These are phyloP conservation scores for Lichina pygmaea DNA, from an alignment of 495 filamentous ascomycete species.

Conservation along the genomic window DNA sequence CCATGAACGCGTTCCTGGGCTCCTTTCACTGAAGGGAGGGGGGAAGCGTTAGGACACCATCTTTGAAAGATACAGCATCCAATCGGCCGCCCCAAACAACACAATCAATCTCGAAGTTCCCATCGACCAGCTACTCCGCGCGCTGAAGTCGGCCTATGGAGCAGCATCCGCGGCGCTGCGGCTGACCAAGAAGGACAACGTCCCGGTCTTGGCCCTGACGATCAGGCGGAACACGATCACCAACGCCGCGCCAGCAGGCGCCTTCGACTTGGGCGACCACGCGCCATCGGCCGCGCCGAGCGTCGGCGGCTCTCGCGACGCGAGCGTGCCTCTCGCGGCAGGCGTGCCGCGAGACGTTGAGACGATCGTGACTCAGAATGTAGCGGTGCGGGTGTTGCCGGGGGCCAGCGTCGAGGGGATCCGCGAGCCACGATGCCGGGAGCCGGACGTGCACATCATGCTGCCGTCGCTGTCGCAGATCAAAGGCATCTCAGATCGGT, in stretches of 20 bases:
- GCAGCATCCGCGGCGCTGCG: constrained; percentile 58
- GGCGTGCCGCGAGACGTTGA: constrained; percentile 30
- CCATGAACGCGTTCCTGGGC: not conserved
- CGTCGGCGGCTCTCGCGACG: not conserved
- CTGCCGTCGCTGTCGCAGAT: constrained; percentile 61
- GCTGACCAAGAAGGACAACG: constrained; percentile 70
- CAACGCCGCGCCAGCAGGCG: constrained; percentile 8
- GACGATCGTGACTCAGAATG: constrained; percentile 80
- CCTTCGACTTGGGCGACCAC: constrained; percentile 6
- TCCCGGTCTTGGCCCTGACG: constrained; percentile 64
- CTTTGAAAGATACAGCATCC: constrained; percentile 68
- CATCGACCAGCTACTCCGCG: constrained; percentile 49
- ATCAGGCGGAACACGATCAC: constrained; percentile 37
- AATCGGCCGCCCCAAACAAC: constrained; percentile 53
- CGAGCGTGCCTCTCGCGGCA: not conserved
- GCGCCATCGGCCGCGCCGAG: not conserved
- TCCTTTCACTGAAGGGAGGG: constrained; percentile 1
- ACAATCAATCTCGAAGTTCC: constrained; percentile 91
- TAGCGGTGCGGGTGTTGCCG: constrained; percentile 74
- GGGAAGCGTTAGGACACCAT: constrained; percentile 33
- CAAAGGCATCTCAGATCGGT: constrained; percentile 78
- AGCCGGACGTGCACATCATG: constrained; percentile 83
- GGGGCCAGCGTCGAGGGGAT: constrained; percentile 55
- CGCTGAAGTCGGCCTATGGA: constrained; percentile 57
- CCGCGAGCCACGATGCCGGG: constrained; percentile 68